Base-by-base conservation (phyloP, 257 asterid genomes). In the Parsonsia alboflavescens region DNA sequence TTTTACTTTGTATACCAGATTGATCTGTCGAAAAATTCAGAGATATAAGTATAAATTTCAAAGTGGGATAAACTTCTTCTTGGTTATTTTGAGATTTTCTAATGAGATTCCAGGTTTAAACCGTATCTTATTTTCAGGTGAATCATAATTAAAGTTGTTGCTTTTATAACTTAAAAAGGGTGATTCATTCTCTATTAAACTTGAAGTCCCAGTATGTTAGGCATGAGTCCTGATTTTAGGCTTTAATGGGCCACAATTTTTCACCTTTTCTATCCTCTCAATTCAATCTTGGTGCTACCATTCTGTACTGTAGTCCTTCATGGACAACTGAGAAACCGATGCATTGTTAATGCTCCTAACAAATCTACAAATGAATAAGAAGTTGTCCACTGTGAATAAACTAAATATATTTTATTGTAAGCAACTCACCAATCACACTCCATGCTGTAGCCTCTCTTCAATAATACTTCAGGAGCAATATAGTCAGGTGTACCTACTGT, bases 401-500 rank as follows among this genome's bases (percentile, higher is more conserved):
- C 71, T 58, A 61, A 42, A n/a, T 17, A 12, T 44, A 9, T 6
- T 44, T 63, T 61, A 15, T 54, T 65, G 28, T 68, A 49, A 12
- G 19, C 63, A 71, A 86, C 96, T 84, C 72, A 91, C 97, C 98
- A 93, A 71, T 93, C 98, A 80, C 97, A 91, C 83, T 93, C 98
- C 72, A 86, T 63, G 26, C 98, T 90, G 67, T 93, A 89, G 54
- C 98, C 98, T 85, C 82, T 89, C 85, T 86, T 88, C 80, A 84
- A 75, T 59, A 93, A 83, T 62, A 91, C 96, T 85, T 93, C 97
- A 30, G 98, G 98, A 84, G 98, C 98, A 84, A 93, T 91, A 80
- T 93, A 93, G 78, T 93, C 98, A 61, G 98, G 97, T 6, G 98
- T 93, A 67, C 97, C 97, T 57, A 93, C 98, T 48, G 98, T 91